Evolutionary conservation across 768 basidiomycete species (phyloP).

Genomic region (Epithele typhae): DNA sequence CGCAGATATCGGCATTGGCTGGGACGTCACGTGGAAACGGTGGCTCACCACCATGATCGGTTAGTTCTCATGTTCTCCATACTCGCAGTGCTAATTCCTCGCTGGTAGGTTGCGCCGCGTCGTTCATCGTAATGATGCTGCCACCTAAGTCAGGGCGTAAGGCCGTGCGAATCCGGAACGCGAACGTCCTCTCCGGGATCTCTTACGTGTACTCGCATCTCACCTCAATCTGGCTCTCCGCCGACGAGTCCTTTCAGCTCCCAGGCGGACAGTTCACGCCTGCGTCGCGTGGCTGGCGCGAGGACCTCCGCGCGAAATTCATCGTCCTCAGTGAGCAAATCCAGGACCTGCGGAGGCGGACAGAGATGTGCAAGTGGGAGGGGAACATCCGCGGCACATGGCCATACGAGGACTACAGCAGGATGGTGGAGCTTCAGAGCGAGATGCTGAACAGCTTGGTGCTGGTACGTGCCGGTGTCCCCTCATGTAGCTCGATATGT

Average conservation of each 20-base stretch:
- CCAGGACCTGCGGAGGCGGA: constrained; percentile 29
- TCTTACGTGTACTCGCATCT: constrained; percentile 39
- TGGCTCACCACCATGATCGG: constrained; percentile 48
- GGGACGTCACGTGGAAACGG: constrained; percentile 47
- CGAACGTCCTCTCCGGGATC: constrained; percentile 36
- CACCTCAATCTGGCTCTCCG: constrained; percentile 38
- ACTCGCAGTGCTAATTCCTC: not conserved
- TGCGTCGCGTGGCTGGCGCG: constrained; percentile 21
- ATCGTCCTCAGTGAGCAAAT: constrained; percentile 30
- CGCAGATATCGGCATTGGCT: constrained; percentile 49
- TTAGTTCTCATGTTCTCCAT: constrained; percentile 25
- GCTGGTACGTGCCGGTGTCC: not conserved
- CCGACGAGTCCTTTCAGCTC: constrained; percentile 7
- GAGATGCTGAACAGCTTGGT: constrained; percentile 33
- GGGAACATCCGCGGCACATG: constrained; percentile 51
- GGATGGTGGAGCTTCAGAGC: constrained; percentile 35
- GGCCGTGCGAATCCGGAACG: constrained; percentile 40
- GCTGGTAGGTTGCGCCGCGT: constrained; percentile 40
- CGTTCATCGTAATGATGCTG: constrained; percentile 51
- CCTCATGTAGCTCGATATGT: too few relatives aligned
- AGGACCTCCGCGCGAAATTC: constrained; percentile 27
- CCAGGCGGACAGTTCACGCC: constrained; percentile 6
- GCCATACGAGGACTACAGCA: constrained; percentile 44
- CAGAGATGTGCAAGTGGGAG: constrained; percentile 40
- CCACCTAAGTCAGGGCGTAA: constrained; percentile 47